Evolutionary conservation across 148 eudicot genomes (phyloP).

Genomic region (Amaranthus palmeri): DNA sequence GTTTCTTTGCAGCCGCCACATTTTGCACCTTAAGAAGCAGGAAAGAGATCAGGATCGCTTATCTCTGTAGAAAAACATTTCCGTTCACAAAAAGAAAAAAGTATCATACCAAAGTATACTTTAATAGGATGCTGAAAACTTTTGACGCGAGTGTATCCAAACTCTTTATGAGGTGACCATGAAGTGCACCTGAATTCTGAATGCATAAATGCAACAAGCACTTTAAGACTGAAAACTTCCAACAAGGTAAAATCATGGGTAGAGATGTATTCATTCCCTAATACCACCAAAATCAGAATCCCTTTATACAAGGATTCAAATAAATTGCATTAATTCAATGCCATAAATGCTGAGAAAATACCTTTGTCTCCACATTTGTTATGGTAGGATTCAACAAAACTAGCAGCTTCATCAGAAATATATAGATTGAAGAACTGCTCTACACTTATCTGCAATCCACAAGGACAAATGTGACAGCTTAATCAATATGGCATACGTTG

Average conservation of each 20-base stretch:
- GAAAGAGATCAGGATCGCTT: conserved; percentile 1
- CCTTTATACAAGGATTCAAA: not conserved
- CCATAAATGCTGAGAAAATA: conserved; percentile 16
- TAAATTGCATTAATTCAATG: not conserved
- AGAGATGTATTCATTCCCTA: not conserved
- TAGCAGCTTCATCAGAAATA: conserved; percentile 60
- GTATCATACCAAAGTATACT: conserved; percentile 66
- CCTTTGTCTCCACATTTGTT: conserved; percentile 83
- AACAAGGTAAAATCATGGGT: too few species aligned
- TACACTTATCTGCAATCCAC: conserved; percentile 53
- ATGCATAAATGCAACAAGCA: conserved; percentile 11
- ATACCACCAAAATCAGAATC: not conserved
- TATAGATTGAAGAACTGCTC: conserved; percentile 75
- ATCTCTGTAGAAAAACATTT: not conserved
- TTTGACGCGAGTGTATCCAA: conserved; percentile 54
- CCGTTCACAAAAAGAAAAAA: conserved; percentile 2
- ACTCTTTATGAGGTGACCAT: conserved; percentile 59
- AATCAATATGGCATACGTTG: not conserved
- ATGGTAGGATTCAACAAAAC: conserved; percentile 64
- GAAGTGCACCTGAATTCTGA: conserved; percentile 68
- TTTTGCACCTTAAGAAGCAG: conserved; percentile 63
- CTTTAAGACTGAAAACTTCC: too few species aligned
- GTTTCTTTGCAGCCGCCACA: conserved; percentile 77
- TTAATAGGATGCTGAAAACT: conserved; percentile 90
- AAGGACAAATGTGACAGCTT: not conserved